Evolutionary conservation across 352 stramenopile species (phyloP), one percentile per base, ranked within the genome.

Genomic region (Phytophthora vignae): DNA sequence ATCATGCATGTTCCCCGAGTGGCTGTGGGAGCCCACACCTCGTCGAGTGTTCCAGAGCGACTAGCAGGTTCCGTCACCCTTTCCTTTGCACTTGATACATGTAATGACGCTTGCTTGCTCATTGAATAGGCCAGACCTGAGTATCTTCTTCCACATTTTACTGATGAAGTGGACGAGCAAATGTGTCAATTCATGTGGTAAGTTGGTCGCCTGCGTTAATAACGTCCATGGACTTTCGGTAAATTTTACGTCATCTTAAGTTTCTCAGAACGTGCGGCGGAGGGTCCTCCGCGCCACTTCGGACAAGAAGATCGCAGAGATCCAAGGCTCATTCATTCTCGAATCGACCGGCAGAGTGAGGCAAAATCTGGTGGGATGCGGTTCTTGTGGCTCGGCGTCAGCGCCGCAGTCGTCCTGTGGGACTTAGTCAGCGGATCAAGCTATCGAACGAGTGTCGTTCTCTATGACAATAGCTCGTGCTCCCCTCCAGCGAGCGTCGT

Each of bases 1-100:
- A 65, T 65, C n/a, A n/a, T n/a, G n/a, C 25, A 55, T 65, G 59
- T 66, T 66, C 27, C 59, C 59, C 0, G 46, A 29, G 25, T 66
- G 59, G 59, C 46, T 66, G 12, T 66, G 59, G 59, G 48, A 59
- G 15, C 59, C 48, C 40, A 52, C 29, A 12, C 31, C 46, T 14
- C 59, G 46, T 10, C 59, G 48, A 22, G 21, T 66, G n/a, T 66
- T 66, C 44, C n/a, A 54, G 21, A 29, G 21, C 21, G 48, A 54
- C 21, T 54, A 54, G 11, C 48, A 21, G 17, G 42, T 9, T 10
- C 2, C 42, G 8, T 12, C 42, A 22, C 6, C 5, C 17, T 44
- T 8, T n/a, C 36, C 12, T 14, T 44, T 44, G 11, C 38, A 33
- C 0, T 0, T 1, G 29, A 33, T 33, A 33, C 29, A 33, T 10